phyloP scores from a whole-genome alignment of 495 filamentous ascomycete species.

The Tetracladium setigerum region DNA sequence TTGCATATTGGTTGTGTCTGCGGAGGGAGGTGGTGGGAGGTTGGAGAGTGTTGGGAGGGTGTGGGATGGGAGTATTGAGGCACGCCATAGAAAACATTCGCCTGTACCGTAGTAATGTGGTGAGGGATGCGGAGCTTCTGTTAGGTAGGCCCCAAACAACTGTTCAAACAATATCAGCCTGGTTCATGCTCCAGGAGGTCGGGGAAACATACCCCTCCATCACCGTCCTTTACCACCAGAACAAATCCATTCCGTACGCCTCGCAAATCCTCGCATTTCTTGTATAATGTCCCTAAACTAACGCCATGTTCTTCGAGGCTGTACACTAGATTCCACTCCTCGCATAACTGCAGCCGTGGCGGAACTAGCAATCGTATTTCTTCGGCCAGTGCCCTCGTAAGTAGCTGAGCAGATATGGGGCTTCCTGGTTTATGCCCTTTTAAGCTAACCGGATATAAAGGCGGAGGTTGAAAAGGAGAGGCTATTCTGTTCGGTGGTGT shows the following conservation, averaged over 20 bases:
- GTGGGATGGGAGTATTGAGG: slow-evolving; percentile 55
- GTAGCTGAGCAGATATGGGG: slow-evolving; percentile 34
- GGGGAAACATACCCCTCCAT: slow-evolving; percentile 54
- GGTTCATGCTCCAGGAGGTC: background rate
- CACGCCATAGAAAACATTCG: slow-evolving; percentile 97
- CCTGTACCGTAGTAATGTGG: slow-evolving; percentile 89
- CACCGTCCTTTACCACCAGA: slow-evolving; percentile 70
- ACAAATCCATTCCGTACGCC: slow-evolving; percentile 78
- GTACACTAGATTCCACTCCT: slow-evolving; percentile 81
- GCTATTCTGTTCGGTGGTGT: slow-evolving; percentile 40
- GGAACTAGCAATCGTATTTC: slow-evolving; percentile 90
- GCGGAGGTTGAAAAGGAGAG: slow-evolving; percentile 54
- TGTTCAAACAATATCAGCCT: slow-evolving; percentile 24
- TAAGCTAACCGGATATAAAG: slow-evolving; percentile 48
- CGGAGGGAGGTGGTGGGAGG: slow-evolving; percentile 44
- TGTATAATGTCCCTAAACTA: slow-evolving; percentile 79
- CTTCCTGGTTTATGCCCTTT: slow-evolving; percentile 25
- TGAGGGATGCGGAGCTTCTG: slow-evolving; percentile 72
- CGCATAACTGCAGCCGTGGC: slow-evolving; percentile 73
- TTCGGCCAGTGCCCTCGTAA: slow-evolving; percentile 72
- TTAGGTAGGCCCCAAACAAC: slow-evolving; percentile 92
- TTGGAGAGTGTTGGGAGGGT: slow-evolving; percentile 58
- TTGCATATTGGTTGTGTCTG: slow-evolving; percentile 61
- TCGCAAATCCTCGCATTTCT: slow-evolving; percentile 54
- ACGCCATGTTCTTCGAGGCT: slow-evolving; percentile 91